Evolutionary conservation across 495 filamentous ascomycete species (phyloP).

Genomic region (Xylaria acuta): DNA sequence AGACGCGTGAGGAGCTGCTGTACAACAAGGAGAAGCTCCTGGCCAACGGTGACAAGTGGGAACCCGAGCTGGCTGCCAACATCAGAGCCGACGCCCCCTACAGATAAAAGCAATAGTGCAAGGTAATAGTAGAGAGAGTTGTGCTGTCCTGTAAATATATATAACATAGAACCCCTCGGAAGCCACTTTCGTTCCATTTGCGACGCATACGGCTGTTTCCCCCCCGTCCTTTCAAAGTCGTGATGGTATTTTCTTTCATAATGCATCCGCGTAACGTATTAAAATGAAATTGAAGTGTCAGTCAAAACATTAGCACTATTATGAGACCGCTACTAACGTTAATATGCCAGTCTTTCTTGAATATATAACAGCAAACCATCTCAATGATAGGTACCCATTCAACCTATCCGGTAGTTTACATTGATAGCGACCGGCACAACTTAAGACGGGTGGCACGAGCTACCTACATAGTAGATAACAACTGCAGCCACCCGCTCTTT

Average conservation of each 20-base stretch:
- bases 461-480: too few species aligned
- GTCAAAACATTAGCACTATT: not conserved
- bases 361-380: not conserved
- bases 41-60: constrained; percentile 95
- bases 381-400: not conserved
- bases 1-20: constrained; percentile 94
- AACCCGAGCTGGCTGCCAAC: constrained; percentile 91
- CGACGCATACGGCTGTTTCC: constrained; percentile 16
- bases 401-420: not conserved
- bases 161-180: constrained; percentile 39
- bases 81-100: constrained; percentile 90
- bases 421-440: not conserved
- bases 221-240: not conserved
- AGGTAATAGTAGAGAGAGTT: not conserved
- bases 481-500: not conserved
- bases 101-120: constrained; percentile 59
- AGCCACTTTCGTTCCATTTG: constrained; percentile 24
- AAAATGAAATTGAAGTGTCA: not conserved
- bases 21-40: constrained; percentile 97
- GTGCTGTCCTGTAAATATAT: constrained; percentile 38
- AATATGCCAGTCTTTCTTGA: not conserved
- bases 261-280: not conserved
- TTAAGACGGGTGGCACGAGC: not conserved
- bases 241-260: not conserved
- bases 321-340: too few species aligned